A percentile compares a stretch with the other conserved stretches of the same genome.
phyloP scores from a whole-genome alignment of 2,329 filamentous ascomycete genomes.

The Penicillium sp. region DNA sequence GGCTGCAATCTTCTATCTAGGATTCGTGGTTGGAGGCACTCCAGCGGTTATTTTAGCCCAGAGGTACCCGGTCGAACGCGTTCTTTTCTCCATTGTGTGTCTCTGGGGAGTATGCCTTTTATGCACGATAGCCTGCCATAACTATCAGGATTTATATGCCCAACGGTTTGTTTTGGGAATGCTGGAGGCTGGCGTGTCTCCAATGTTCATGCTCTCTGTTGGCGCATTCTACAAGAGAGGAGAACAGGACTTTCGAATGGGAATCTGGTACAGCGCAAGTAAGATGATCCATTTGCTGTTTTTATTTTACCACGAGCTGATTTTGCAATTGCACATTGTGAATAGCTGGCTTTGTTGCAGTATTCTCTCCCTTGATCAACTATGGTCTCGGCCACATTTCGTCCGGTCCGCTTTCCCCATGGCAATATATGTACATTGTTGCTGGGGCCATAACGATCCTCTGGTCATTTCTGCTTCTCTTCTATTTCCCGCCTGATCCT shows the following conservation, averaged over 20 bases:
- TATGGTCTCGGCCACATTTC: conserved; percentile 54
- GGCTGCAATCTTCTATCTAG: conserved; percentile 55
- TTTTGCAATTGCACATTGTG: conserved; percentile 36
- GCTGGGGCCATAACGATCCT: conserved; percentile 47
- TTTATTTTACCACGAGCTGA: conserved; percentile 39
- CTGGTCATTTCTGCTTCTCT: conserved; percentile 46
- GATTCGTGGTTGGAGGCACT: conserved; percentile 55
- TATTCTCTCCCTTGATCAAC: conserved; percentile 55
- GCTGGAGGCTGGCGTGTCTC: conserved; percentile 61
- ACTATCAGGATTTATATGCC: conserved; percentile 45
- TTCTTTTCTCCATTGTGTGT: conserved; percentile 37
- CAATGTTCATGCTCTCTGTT: conserved; percentile 62
- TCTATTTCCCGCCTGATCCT: conserved; percentile 49
- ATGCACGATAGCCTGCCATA: conserved; percentile 44
- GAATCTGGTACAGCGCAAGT: conserved; percentile 5
- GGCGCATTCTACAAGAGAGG: conserved; percentile 43
- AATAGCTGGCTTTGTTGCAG: conserved; percentile 45
- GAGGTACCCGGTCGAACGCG: conserved; percentile 53
- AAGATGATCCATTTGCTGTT: too few relatives aligned
- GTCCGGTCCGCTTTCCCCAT: conserved; percentile 41
- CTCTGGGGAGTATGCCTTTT: conserved; percentile 27
- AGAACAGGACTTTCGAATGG: conserved; percentile 41
- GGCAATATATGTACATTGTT: conserved; percentile 51
- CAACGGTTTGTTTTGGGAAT: conserved; percentile 63
- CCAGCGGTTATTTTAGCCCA: conserved; percentile 52